Evolutionary conservation across 352 stramenopile species (phyloP), one percentile per base, ranked within the genome.

Genomic region (Phytophthora citrophthora): DNA sequence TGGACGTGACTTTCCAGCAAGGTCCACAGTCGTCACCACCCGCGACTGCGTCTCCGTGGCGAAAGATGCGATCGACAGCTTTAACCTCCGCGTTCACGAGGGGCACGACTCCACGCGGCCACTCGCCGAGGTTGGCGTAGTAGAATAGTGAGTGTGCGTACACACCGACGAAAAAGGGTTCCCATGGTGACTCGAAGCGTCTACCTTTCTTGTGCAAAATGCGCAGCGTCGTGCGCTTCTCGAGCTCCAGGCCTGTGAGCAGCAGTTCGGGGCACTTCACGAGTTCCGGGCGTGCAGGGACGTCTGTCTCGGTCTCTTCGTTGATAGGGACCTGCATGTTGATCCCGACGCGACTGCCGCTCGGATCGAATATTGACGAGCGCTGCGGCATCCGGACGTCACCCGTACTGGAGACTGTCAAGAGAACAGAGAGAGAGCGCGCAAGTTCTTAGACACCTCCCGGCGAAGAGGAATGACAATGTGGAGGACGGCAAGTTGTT

Each of bases 1-100:
- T 76, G 8, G 79, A 88, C 61, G 77, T 90, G 40, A 92, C 15
- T 54, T 92, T 90, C 79, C 81, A 92, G 72, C 83, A 92, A 31
- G 81, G 81, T 1, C 83, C 83, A 20, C 83, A 91, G 16, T 88
- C 79, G 12, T 90, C 83, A 1, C 68, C 72, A 0, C 8, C 48
- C 41, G 12, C 32, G 41, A 49, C 38, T 2, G 24, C 34, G 20
- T 62, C 53, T 31, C 65, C 57, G 43, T 73, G 70, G 24, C 72
- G 68, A 58, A 85, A 85, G 34, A 90, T 88, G 27, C 81, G 72
- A 50, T 92, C 83, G 15, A 92, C 79, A 4, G 81, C 45, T 56
- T 74, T 76, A 6, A 89, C 63, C 6, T 71, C 72, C 40, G 72
- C 79, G 34, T 83, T 76, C 3, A 64, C 41, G 8, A 92, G 66